Percentiles rank a stretch among this genome's conserved stretches.
These are phyloP conservation scores for Alopecurus myosuroides DNA, from an alignment of 176 grass and related monocot genomes.

Conservation along the genomic window DNA sequence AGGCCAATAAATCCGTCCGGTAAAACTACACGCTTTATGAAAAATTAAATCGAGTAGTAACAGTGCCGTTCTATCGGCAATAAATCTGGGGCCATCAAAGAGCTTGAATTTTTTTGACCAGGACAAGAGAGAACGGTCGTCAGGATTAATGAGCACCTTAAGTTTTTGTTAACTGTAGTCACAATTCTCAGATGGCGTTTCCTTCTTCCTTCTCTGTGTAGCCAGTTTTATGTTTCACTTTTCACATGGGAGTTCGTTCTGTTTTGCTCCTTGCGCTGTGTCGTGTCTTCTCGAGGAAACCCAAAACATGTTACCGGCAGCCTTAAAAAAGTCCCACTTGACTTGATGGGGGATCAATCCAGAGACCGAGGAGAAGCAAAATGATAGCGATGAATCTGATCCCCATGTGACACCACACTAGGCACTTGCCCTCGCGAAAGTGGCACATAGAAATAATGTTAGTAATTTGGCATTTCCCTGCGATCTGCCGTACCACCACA, in stretches of 20 bases:
- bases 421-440: background rate
- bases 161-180: background rate
- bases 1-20: background rate
- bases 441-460: background rate
- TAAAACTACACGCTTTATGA: background rate
- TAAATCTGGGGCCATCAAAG: background rate
- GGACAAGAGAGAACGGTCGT: background rate
- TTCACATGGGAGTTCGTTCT: background rate
- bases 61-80: background rate
- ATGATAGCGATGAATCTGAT: background rate
- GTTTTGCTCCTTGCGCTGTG: background rate
- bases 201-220: background rate
- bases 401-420: background rate
- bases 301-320: background rate
- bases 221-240: background rate
- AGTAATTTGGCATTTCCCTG: background rate
- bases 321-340: background rate
- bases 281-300: background rate
- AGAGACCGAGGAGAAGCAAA: background rate
- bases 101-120: background rate
- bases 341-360: background rate
- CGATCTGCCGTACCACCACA: background rate
- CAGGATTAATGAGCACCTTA: background rate
- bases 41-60: background rate
- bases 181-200: background rate